A percentile compares a stretch with the other conserved stretches of the same genome.
Evolutionary conservation across 768 basidiomycete genomes (phyloP).

Genomic region (Hygrophorus pudorinus): DNA sequence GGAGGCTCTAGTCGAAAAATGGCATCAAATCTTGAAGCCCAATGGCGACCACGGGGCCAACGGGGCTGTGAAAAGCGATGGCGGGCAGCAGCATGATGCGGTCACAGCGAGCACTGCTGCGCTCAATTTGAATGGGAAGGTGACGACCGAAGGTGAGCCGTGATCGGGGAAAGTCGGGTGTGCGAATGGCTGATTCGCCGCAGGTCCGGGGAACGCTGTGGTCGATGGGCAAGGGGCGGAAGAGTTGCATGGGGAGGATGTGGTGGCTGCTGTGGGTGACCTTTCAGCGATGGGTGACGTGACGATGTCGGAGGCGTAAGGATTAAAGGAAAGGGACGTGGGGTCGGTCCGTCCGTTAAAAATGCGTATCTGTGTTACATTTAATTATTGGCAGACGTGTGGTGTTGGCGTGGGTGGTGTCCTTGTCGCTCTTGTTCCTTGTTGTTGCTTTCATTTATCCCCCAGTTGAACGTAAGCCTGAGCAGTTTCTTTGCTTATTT

Average conservation of each 20-base stretch:
- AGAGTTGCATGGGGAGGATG: too few species aligned
- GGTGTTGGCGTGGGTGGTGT: too few species aligned
- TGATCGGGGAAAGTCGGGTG: not conserved
- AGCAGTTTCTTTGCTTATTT: too few species aligned
- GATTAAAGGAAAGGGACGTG: too few species aligned
- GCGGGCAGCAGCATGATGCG: constrained; percentile 14
- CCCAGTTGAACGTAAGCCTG: too few species aligned
- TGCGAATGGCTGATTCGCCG: not conserved
- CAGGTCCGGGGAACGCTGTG: constrained; percentile 18
- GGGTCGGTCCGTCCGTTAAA: too few species aligned
- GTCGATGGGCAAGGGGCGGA: too few species aligned
- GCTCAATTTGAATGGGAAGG: constrained; percentile 26
- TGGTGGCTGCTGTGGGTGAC: too few species aligned
- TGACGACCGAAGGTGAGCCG: constrained; percentile 2
- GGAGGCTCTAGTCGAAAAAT: constrained; percentile 57
- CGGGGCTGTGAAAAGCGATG: constrained; percentile 8
- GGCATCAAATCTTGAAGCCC: constrained; percentile 43
- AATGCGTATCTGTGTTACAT: too few species aligned
- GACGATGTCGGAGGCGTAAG: constrained; percentile 32
- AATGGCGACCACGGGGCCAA: constrained; percentile 13
- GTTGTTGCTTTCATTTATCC: too few species aligned
- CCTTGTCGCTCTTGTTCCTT: too few species aligned
- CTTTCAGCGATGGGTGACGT: constrained; percentile 25
- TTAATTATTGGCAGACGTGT: too few species aligned
- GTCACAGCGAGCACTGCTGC: constrained; percentile 21